Conservation (phyloP, 2,329 filamentous ascomycete species). For the Ilyonectria sp. region DNA sequence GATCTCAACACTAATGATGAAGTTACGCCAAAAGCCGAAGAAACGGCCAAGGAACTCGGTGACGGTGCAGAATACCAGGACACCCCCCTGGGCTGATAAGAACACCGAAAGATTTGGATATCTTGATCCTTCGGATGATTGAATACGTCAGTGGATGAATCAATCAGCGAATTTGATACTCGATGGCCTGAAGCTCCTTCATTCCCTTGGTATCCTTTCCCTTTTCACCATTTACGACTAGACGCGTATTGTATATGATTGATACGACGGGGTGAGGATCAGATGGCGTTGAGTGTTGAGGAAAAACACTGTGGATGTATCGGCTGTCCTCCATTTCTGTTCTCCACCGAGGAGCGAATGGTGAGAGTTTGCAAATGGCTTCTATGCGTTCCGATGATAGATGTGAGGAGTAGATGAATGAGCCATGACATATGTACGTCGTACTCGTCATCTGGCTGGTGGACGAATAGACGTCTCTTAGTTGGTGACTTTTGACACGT, state of each 20-base stretch:
- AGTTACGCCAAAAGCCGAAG: constrained; percentile 48
- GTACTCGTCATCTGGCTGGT: no score
- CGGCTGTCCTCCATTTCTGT: constrained; percentile 1
- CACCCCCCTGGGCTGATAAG: background rate
- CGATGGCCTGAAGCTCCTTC: background rate
- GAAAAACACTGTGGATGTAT: constrained; percentile 17
- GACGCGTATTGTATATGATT: constrained; percentile 39
- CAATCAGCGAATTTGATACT: no score
- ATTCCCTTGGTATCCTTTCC: constrained; percentile 4
- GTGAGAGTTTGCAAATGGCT: background rate
- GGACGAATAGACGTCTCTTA: no score
- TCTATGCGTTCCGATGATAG: background rate
- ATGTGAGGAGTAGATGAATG: background rate
- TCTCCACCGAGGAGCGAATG: background rate
- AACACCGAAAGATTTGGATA: background rate
- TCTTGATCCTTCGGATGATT: background rate
- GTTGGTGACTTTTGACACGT: no score
- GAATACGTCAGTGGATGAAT: background rate
- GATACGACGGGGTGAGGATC: constrained; percentile 32
- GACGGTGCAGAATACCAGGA: constrained; percentile 2
- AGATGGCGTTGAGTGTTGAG: constrained; percentile 36
- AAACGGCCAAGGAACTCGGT: constrained; percentile 39
- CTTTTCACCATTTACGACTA: constrained; percentile 25
- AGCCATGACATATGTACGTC: no score
- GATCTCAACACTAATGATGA: constrained; percentile 40